Base-by-base conservation (phyloP, 768 basidiomycete species). In the Chalciporus pseudorubinellus region DNA sequence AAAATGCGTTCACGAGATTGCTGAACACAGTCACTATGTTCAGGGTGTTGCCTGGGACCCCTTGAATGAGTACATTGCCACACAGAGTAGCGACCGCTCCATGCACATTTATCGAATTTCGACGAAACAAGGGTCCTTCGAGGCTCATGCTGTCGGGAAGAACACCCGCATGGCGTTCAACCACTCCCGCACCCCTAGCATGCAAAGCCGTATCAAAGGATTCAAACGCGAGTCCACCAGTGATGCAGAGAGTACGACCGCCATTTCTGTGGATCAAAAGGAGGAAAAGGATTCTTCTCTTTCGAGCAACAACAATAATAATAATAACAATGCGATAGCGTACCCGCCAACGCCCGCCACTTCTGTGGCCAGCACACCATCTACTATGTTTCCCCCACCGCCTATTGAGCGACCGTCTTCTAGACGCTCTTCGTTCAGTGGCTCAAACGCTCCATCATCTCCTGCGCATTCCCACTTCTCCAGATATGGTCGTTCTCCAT, bases 21-120 rank as follows among this genome's bases (percentile, higher is more conserved):
- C 91, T 1, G 95, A 98, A 62, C 97, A 99, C 69, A 83, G 80
- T 29, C 95, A 98, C 69, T 98, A 91, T 65, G 97, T 99, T 0
- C 97, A 99, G 74, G 97, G 97, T 9, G 97, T 98, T 24, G 92
- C 95, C 0, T 99, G 97, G 97, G 97, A 99, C 59, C 97, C 97
- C 1, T 72, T 97, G 60, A 94, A 95, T 67, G 92, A 97, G 68
- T 98, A 89, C 65, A 91, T 99, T 54, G 95, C 97, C 4, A 98
- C 97, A 0, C 97, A 99, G 65, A 93, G 91, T 68, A 92, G 88
- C 62, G 97, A 99, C 70, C 81, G 95, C 41, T 89, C 93, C 19
- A 95, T 98, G 83, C 93, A 98, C 66, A 84, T 99, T 59, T 92
- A 98, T 71, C 81, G 81, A 55, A 84, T 98, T 58, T 81, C 83